These are phyloP conservation scores for Flaveria bidentis DNA, from an alignment of 129 eudicot species.

Conservation along the genomic window DNA sequence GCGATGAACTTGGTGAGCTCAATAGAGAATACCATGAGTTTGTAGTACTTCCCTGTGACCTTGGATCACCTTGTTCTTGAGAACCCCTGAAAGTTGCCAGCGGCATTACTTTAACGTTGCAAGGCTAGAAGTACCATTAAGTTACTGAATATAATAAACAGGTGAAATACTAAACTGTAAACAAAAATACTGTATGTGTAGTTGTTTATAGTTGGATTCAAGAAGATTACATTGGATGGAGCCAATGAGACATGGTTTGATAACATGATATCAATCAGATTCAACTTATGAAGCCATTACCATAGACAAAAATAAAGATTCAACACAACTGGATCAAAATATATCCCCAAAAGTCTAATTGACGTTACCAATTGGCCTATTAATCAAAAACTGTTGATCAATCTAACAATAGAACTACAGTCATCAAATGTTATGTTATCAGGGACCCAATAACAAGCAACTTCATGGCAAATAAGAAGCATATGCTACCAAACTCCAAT, in stretches of 20 bases:
- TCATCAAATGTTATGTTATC: too few relatives aligned
- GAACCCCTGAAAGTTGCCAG: conserved; percentile 57
- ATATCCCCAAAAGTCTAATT: neutral
- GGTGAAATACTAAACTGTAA: neutral
- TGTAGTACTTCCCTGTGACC: conserved; percentile 55
- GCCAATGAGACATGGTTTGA: neutral
- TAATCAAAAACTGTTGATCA: too few relatives aligned
- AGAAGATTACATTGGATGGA: neutral
- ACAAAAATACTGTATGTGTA: neutral
- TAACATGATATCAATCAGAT: neutral
- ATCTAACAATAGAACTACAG: too few relatives aligned
- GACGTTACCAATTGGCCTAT: neutral
- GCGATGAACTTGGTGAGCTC: conserved; percentile 64
- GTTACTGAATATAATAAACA: neutral
- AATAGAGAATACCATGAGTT: conserved; percentile 75
- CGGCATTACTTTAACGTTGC: neutral
- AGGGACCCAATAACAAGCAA: too few relatives aligned
- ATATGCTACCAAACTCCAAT: too few relatives aligned
- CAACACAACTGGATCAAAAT: neutral
- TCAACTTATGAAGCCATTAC: neutral
- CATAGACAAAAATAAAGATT: neutral
- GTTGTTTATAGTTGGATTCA: neutral
- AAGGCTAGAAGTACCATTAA: neutral
- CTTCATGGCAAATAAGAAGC: neutral
- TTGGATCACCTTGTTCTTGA: conserved; percentile 65